Conservation (phyloP, 2,329 filamentous ascomycete species). For the Talaromyces sp. region DNA sequence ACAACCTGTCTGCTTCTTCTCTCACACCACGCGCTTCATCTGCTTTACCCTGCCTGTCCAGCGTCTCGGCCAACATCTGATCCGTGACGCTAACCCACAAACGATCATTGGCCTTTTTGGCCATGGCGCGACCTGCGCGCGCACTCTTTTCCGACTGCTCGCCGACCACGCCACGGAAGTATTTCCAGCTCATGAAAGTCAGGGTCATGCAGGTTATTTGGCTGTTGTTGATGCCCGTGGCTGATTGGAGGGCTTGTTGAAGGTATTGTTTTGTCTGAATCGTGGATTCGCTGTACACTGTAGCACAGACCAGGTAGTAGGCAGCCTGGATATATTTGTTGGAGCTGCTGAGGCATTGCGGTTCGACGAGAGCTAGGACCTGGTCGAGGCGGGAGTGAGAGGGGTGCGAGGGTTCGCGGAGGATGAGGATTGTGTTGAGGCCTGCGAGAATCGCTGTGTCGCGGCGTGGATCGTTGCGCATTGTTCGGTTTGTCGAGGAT, state of each 20-base stretch:
- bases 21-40: conserved; percentile 48
- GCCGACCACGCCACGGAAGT: conserved; percentile 79
- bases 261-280: conserved; percentile 76
- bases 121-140: conserved; percentile 64
- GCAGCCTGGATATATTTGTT: conserved; percentile 75
- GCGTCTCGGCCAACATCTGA: conserved; percentile 71
- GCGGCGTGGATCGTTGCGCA: conserved; percentile 51
- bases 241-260: conserved; percentile 66
- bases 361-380: conserved; percentile 63
- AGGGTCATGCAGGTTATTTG: conserved; percentile 80
- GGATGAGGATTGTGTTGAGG: conserved; percentile 69
- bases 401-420: conserved; percentile 59
- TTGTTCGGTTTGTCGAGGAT: conserved; percentile 34
- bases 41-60: conserved; percentile 66
- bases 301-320: conserved; percentile 71
- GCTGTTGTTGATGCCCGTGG: conserved; percentile 67
- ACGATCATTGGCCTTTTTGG: conserved; percentile 65
- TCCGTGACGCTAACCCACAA: conserved; percentile 79
- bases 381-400: conserved; percentile 58
- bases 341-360: conserved; percentile 64
- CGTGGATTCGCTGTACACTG: conserved; percentile 64
- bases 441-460: conserved; percentile 62
- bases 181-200: conserved; percentile 76
- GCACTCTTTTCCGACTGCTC: conserved; percentile 76
- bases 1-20: conserved; percentile 44